A percentile compares a stretch with the other conserved stretches of the same genome.
These are phyloP conservation scores for Pholiota microspora DNA, from an alignment of 768 basidiomycete species.

Conservation along the genomic window DNA sequence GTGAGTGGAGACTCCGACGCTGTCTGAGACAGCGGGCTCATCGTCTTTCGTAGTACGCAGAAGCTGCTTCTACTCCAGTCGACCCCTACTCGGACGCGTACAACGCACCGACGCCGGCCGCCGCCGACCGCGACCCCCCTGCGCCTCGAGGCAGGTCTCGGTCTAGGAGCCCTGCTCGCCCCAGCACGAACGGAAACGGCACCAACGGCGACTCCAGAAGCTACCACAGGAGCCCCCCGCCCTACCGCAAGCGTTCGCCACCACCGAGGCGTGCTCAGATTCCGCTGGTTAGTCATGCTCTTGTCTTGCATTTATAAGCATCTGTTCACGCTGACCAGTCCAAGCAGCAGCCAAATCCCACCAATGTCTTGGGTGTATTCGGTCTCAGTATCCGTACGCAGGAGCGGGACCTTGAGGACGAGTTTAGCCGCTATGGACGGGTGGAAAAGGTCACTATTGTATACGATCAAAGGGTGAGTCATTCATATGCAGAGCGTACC, in stretches of 20 bases:
- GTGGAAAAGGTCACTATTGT: conserved; percentile 97
- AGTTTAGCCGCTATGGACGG: conserved; percentile 84
- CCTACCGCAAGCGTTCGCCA: conserved; percentile 56
- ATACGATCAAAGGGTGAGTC: conserved; percentile 90
- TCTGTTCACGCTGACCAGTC: conserved; percentile 32
- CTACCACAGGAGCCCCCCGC: conserved; percentile 36
- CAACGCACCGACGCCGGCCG: conserved; percentile 57
- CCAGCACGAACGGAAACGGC: conserved; percentile 37
- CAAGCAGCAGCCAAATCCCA: conserved; percentile 82
- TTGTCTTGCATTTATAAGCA: conserved; percentile 9
- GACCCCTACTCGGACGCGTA: conserved; percentile 87
- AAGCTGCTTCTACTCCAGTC: conserved; percentile 52
- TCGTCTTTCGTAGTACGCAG: conserved; percentile 55
- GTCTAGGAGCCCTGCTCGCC: conserved; percentile 64
- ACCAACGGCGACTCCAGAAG: conserved; percentile 52
- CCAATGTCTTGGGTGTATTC: conserved; percentile 93
- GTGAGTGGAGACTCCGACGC: conserved; percentile 39
- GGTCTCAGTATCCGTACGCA: conserved; percentile 94
- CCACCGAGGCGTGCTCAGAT: conserved; percentile 65
- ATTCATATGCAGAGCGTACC: conserved; percentile 9
- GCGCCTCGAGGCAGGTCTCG: conserved; percentile 68
- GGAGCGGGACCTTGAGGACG: conserved; percentile 92
- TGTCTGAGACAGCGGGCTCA: conserved; percentile 10
- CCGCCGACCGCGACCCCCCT: conserved; percentile 54
- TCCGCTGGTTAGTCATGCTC: conserved; percentile 59